Base-by-base conservation (phyloP, 495 filamentous ascomycete species). In the Aeminium ludgeri region DNA sequence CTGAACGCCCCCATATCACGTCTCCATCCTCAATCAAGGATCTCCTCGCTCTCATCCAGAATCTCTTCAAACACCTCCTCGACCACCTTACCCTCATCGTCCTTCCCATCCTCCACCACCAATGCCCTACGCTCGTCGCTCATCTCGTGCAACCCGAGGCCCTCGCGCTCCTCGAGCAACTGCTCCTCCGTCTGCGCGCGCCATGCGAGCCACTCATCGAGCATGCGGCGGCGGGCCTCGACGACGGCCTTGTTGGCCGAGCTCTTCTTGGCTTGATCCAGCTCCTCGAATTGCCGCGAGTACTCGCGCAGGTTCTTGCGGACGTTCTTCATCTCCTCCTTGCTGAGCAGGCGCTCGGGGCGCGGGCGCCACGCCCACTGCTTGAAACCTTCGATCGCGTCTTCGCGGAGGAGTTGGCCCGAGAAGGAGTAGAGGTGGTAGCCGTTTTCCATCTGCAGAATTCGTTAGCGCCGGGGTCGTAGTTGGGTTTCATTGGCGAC, bases 301-400 rank as follows among this genome's bases (percentile, higher is more conserved):
- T 93, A 96, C 63, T 96, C 89, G 34, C 87, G 80, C 34, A 97
- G 78, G 65, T 94, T 96, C 74, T 92, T 93, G 65, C 91, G 91
- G 55, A 95, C 84, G 52, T 78, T 69, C 69, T 95, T 93, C 67
- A 95, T 87, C 68, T 95, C 85, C 50, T 94, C 83, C 60, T 84
- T 86, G 63, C 72, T 73, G 41, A 97, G 80, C 38, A 96, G 74
- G 17, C 82, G 91, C 6, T 78, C 59, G 10, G 89, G 89, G 23
- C 89, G 81, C 10, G 89, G 91, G 15, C 89, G 82, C 89, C 89
- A 97, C 40, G 78, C 50, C 63, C 82, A 80, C 64, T 97, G 89
- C 71, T 95, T 94, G 76, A 97, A 95, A 57, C 86, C 86, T 38
- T 97, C 91, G 48, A 93, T 74, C 38, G 73, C 79, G 60, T 95